Evolutionary conservation across 2,329 filamentous ascomycete genomes (phyloP).

Genomic region (Fusarium decemcellulare): DNA sequence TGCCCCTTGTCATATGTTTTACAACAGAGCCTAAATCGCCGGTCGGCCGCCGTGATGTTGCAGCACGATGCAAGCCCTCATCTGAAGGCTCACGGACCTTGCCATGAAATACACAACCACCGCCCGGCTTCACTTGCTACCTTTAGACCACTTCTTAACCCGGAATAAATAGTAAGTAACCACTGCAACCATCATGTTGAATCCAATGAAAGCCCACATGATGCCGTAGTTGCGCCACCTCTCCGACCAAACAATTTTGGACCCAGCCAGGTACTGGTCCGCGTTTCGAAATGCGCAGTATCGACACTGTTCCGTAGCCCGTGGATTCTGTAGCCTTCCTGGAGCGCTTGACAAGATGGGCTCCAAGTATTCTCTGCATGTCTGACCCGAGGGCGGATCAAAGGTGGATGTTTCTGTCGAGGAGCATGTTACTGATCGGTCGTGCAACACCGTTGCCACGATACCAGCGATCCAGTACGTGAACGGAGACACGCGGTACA

Average conservation of each 20-base stretch:
- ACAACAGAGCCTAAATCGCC: too few relatives aligned
- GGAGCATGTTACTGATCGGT: slow-evolving; percentile 66
- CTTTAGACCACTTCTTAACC: slow-evolving; percentile 57
- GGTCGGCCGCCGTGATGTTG: too few relatives aligned
- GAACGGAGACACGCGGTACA: slow-evolving; percentile 77
- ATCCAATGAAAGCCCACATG: slow-evolving; percentile 75
- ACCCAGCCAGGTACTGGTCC: slow-evolving; percentile 68
- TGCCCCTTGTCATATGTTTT: too few relatives aligned
- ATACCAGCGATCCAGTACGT: slow-evolving; percentile 80
- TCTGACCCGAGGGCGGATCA: slow-evolving; percentile 72
- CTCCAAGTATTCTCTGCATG: slow-evolving; percentile 75
- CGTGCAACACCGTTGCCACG: slow-evolving; percentile 75
- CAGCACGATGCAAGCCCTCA: too few relatives aligned
- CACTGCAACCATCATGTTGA: slow-evolving; percentile 73
- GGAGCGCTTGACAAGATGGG: slow-evolving; percentile 64
- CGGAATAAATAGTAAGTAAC: slow-evolving; percentile 74
- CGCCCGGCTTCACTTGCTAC: not conserved
- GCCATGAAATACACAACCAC: too few relatives aligned
- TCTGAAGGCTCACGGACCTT: too few relatives aligned
- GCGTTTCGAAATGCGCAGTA: slow-evolving; percentile 78
- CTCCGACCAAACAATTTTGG: slow-evolving; percentile 64
- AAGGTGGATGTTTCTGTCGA: slow-evolving; percentile 74
- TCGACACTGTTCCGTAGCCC: slow-evolving; percentile 69
- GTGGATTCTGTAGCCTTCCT: slow-evolving; percentile 75
- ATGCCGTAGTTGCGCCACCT: slow-evolving; percentile 80